These are phyloP conservation scores for Ajuga reptans DNA, from an alignment of 305 asterid genomes.

Conservation along the genomic window DNA sequence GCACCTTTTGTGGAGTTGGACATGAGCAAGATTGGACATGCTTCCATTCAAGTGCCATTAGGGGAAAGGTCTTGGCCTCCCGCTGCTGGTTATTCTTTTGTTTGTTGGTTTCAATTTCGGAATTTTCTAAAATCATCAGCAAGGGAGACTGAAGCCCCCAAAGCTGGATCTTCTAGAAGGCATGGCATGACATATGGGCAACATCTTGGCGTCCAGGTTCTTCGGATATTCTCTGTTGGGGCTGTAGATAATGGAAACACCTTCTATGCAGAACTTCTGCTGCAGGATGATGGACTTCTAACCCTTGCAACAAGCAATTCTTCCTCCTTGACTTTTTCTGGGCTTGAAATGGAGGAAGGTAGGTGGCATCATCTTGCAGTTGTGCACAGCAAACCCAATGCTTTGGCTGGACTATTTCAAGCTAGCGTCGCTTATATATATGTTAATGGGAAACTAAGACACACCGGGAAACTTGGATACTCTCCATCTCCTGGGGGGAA, in stretches of 20 bases:
- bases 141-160: slow-evolving; percentile 60
- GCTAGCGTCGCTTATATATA: slow-evolving; percentile 92
- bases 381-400: slow-evolving; percentile 99
- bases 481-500: slow-evolving; percentile 95
- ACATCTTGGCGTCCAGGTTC: slow-evolving; percentile 48
- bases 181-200: slow-evolving; percentile 43
- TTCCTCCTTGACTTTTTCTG: slow-evolving; percentile 80
- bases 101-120: slow-evolving; percentile 91
- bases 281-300: slow-evolving; percentile 83
- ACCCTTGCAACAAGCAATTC: slow-evolving; percentile 92
- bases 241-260: slow-evolving; percentile 63
- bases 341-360: slow-evolving; percentile 91
- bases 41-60: slow-evolving; percentile 94
- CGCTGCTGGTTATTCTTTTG: slow-evolving; percentile 97
- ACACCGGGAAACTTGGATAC: slow-evolving; percentile 95
- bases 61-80: slow-evolving; percentile 99
- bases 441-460: slow-evolving; percentile 84
- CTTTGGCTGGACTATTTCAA: slow-evolving; percentile 98
- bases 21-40: slow-evolving; percentile 90
- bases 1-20: slow-evolving; percentile 96
- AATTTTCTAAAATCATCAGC: slow-evolving; percentile 61
- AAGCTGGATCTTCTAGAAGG: slow-evolving; percentile 46
- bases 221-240: slow-evolving; percentile 84
- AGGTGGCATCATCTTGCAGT: slow-evolving; percentile 99
- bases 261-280: slow-evolving; percentile 76